phyloP scores from a whole-genome alignment of 352 stramenopile species.

The Bremia lactucae region DNA sequence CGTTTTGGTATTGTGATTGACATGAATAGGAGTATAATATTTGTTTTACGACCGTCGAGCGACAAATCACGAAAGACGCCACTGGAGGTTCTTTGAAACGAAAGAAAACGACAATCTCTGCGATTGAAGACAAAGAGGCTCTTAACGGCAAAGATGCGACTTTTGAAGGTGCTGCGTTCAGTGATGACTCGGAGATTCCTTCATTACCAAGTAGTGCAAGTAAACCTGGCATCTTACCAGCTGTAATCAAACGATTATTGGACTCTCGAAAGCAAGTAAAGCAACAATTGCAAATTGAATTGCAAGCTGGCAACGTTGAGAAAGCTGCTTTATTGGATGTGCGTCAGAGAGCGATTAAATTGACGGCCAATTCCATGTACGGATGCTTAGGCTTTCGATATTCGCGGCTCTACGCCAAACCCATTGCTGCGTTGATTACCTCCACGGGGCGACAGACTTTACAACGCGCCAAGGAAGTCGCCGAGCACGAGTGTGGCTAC shows the following conservation, averaged over 20 bases:
- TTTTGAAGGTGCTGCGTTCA: slow-evolving; percentile 43
- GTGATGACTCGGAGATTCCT: slow-evolving; percentile 78
- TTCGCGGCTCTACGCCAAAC: slow-evolving; percentile 97
- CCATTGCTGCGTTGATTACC: slow-evolving; percentile 98
- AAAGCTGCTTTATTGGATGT: slow-evolving; percentile 93
- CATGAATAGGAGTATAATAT: slow-evolving; percentile 99
- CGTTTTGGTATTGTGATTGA: too few species aligned
- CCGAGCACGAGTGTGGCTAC: slow-evolving; percentile 93
- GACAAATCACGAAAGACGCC: slow-evolving; percentile 50
- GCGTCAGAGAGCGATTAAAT: slow-evolving; percentile 98
- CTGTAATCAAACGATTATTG: slow-evolving; percentile 96
- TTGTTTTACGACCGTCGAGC: slow-evolving; percentile 98
- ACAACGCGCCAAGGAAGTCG: slow-evolving; percentile 95
- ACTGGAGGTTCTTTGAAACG: slow-evolving; percentile 26
- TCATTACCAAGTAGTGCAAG: slow-evolving; percentile 59
- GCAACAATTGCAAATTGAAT: slow-evolving; percentile 92
- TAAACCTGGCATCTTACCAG: slow-evolving; percentile 89
- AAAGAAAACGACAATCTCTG: slow-evolving; percentile 45
- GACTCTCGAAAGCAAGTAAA: slow-evolving; percentile 97
- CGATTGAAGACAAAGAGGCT: slow-evolving; percentile 53
- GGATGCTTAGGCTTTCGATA: slow-evolving; percentile 98
- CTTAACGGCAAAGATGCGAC: slow-evolving; percentile 72
- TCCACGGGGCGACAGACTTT: slow-evolving; percentile 97
- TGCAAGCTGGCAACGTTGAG: slow-evolving; percentile 77
- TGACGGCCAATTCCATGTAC: slow-evolving; percentile 99